phyloP scores from a whole-genome alignment of 2,329 filamentous ascomycete species.

The Orbilia javanica region DNA sequence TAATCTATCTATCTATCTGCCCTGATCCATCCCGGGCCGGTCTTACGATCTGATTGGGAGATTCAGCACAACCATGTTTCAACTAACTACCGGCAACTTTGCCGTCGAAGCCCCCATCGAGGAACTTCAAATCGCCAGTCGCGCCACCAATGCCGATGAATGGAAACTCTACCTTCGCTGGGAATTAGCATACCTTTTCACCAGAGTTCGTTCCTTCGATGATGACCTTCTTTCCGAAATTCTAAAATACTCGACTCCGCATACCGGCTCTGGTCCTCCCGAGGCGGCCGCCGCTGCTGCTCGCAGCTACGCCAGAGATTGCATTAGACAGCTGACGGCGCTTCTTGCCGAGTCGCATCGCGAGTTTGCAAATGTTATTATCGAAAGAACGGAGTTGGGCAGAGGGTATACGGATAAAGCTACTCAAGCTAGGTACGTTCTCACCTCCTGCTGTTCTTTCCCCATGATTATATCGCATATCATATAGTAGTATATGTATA shows the following conservation, averaged over 20 bases:
- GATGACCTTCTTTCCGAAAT: constrained; percentile 53
- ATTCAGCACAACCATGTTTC: constrained; percentile 26
- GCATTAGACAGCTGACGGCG: constrained; percentile 43
- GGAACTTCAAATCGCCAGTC: constrained; percentile 54
- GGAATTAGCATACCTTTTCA: constrained; percentile 56
- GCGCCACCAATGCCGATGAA: constrained; percentile 54
- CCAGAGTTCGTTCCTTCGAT: constrained; percentile 50
- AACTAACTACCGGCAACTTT: constrained; percentile 54
- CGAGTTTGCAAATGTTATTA: constrained; percentile 48
- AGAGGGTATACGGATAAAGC: constrained; percentile 45
- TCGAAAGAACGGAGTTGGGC: constrained; percentile 44
- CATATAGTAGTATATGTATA: neutral
- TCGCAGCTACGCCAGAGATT: constrained; percentile 52
- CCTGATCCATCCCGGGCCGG: too few species aligned
- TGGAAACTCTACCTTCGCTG: constrained; percentile 57
- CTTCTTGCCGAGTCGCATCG: constrained; percentile 52
- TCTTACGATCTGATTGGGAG: neutral
- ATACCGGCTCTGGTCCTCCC: constrained; percentile 45
- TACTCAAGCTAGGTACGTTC: constrained; percentile 30
- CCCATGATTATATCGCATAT: neutral
- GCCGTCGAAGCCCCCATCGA: constrained; percentile 55
- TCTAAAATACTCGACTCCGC: constrained; percentile 51
- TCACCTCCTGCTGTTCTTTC: neutral
- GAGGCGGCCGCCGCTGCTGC: constrained; percentile 52
- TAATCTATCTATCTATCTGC: neutral